Percentiles rank a stretch among this genome's conserved stretches.
phyloP scores from a whole-genome alignment of 1,139 yeast species.

The Scheffersomyces stambukii region DNA sequence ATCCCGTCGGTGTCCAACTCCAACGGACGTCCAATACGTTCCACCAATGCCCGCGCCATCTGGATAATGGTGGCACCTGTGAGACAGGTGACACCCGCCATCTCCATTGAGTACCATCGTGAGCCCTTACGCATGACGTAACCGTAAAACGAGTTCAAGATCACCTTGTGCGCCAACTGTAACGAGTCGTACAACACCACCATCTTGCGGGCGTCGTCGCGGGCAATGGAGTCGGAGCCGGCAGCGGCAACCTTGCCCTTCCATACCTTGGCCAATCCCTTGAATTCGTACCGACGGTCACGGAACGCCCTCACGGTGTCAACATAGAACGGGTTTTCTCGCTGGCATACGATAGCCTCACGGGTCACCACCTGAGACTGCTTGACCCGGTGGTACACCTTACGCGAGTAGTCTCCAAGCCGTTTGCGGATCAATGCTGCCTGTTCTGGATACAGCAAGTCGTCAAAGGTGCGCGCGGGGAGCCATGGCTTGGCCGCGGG shows the following conservation, averaged over 20 bases:
- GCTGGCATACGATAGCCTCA: constrained; percentile 93
- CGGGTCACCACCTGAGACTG: constrained; percentile 81
- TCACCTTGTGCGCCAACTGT: constrained; percentile 95
- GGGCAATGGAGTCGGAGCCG: constrained; percentile 50
- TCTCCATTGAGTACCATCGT: constrained; percentile 98
- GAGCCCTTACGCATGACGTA: constrained; percentile 99
- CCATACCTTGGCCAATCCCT: constrained; percentile 93
- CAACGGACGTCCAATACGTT: constrained; percentile 88
- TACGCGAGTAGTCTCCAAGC: constrained; percentile 78
- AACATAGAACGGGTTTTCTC: constrained; percentile 96
- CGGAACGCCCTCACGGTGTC: constrained; percentile 92
- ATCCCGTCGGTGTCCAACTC: constrained; percentile 99
- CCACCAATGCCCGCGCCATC: constrained; percentile 93
- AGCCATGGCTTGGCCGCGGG: constrained; percentile 58
- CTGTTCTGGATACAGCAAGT: constrained; percentile 73
- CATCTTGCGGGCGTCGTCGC: constrained; percentile 90
- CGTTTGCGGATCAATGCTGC: constrained; percentile 73
- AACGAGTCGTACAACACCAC: constrained; percentile 90
- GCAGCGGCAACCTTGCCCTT: constrained; percentile 66
- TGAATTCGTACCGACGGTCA: constrained; percentile 94
- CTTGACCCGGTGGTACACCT: constrained; percentile 77
- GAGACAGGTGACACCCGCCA: constrained; percentile 98
- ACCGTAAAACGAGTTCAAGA: constrained; percentile 94
- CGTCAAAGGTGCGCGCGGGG: constrained; percentile 64
- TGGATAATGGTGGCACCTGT: constrained; percentile 98